Evolutionary conservation across 495 filamentous ascomycete genomes (phyloP), one percentile per base, ranked within the genome.

Genomic region (Penicillium samsonianum): DNA sequence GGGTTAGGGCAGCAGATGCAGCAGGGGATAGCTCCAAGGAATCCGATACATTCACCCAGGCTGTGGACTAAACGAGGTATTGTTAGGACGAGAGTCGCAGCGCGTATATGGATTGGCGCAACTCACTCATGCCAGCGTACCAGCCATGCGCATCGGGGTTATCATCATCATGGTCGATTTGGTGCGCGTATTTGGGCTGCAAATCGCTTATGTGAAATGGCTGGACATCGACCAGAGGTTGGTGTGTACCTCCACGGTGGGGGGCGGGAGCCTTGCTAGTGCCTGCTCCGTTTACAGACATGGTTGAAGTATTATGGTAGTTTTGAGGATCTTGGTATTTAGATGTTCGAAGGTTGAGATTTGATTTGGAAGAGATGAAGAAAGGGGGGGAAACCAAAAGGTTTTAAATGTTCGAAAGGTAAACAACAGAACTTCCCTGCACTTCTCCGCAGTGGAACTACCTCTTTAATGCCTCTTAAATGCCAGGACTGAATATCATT

Each of bases 1-100:
- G 94, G 94, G 74, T 99, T 99, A 30, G 95, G 95, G 74, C 90
- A 96, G 70, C 84, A 79, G 74, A 96, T 73, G 74, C 93, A 94
- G 84, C 92, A 96, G 2, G 95, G 95, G 64, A 98, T 82, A 23
- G 95, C 91, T 53, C 94, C 94, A 20, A 88, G 67, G 58, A 83
- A 88, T 57, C 94, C 94, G 62, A 97, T 80, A 63, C 81, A 82
- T 48, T 82, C 72, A 62, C 95, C 94, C 42, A 97, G 77, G 35
- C 76, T 75, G 67, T 90, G 89, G 68, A 96, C 87, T 89, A 62
- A 28, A 43, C n/a, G 31, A 28, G 30, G 33, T 56, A 20, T 37
- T 23, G 26, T 54, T 58, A 58, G 50, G 10, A 22, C 9, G 22
- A 28, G 25, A 12, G 16, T 55, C 30, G 30, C 23, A n/a, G n/a